Evolutionary conservation across 1,139 yeast genomes (phyloP), one percentile per base, ranked within the genome.

Genomic region (Magnusiomyces tetraspermus): DNA sequence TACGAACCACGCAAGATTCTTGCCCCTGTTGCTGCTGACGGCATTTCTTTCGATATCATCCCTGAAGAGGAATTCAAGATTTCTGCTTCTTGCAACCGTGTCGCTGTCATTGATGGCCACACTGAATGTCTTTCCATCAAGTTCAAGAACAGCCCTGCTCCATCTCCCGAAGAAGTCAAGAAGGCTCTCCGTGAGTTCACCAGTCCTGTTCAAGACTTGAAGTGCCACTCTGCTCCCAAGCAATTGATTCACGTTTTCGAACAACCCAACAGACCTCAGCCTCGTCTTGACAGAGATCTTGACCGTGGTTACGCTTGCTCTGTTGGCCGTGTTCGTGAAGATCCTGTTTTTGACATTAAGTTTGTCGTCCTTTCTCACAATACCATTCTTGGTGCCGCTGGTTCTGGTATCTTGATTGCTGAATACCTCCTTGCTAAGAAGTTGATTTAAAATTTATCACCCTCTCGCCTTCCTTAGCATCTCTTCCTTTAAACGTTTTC

Each of bases 361-460:
- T 92, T 92, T 90, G 96, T 92, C 55, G 94, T 89, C 31, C 76
- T 92, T 61, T 89, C 97, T 26, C 99, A 92, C 72, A 92, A 92
- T 76, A 92, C 99, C 54, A 80, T 92, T 63, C 86, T 92, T 61
- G 99, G 99, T 65, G 99, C 98, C 63, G 99, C 99, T 31, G 99
- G 99, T 66, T 86, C 97, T n/a, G 98, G 98, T 69, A 77, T 92
- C 57, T 80, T 92, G 69, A 92, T 94, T 70, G 98, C 96, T 50
- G 99, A 92, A 73, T 76, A 88, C 56, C 77, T 92, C 63, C 72
- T 78, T 58, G 92, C 92, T 53, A 88, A 85, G 74, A 77, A 80
- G 55, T 73, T 88, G 63, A 78, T 90, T 61, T 89, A 77, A 67
- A 30, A 28, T 28, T n/a, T n/a, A n/a, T n/a, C n/a, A n/a, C n/a